Percentiles rank a stretch among this genome's conserved stretches.
Conservation (phyloP, 768 basidiomycete species). For the Tremella yokohamensis region DNA sequence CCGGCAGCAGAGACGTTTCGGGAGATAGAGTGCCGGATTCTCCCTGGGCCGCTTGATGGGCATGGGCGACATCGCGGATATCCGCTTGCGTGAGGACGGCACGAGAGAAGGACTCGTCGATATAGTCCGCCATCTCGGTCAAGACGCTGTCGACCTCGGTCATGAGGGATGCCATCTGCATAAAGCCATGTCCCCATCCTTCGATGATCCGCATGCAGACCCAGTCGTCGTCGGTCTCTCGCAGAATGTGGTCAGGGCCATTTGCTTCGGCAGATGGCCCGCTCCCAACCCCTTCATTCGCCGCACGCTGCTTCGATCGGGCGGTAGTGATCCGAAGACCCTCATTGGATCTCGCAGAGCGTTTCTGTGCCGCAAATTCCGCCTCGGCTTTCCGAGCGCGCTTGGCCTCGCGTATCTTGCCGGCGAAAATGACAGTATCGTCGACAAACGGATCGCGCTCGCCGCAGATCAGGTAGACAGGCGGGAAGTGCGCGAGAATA, state of each 20-base stretch:
- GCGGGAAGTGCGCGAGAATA: slow-evolving; percentile 88
- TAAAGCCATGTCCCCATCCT: slow-evolving; percentile 95
- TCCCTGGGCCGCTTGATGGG: slow-evolving; percentile 43
- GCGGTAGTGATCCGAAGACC: slow-evolving; percentile 60
- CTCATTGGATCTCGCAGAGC: slow-evolving; percentile 63
- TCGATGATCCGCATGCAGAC: slow-evolving; percentile 88
- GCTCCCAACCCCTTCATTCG: neutral
- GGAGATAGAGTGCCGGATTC: slow-evolving; percentile 27
- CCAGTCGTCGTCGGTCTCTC: slow-evolving; percentile 74
- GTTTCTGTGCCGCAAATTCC: slow-evolving; percentile 61
- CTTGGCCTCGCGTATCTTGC: slow-evolving; percentile 91
- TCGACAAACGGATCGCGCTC: slow-evolving; percentile 96
- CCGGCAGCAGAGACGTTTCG: slow-evolving; percentile 22
- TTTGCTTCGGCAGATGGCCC: neutral
- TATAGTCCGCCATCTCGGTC: slow-evolving; percentile 85
- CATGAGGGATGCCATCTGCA: slow-evolving; percentile 90
- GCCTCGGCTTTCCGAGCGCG: slow-evolving; percentile 72
- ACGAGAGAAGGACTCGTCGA: slow-evolving; percentile 67
- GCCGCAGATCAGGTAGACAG: slow-evolving; percentile 80
- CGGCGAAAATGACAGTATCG: slow-evolving; percentile 94
- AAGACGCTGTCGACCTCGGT: slow-evolving; percentile 72
- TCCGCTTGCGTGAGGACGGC: slow-evolving; percentile 25
- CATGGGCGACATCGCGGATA: slow-evolving; percentile 29
- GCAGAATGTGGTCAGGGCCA: slow-evolving; percentile 48
- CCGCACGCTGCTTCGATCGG: slow-evolving; percentile 1